A percentile compares a stretch with the other conserved stretches of the same genome.
These are phyloP conservation scores for Kwoniella europaea DNA, from an alignment of 768 basidiomycete genomes.

Conservation along the genomic window DNA sequence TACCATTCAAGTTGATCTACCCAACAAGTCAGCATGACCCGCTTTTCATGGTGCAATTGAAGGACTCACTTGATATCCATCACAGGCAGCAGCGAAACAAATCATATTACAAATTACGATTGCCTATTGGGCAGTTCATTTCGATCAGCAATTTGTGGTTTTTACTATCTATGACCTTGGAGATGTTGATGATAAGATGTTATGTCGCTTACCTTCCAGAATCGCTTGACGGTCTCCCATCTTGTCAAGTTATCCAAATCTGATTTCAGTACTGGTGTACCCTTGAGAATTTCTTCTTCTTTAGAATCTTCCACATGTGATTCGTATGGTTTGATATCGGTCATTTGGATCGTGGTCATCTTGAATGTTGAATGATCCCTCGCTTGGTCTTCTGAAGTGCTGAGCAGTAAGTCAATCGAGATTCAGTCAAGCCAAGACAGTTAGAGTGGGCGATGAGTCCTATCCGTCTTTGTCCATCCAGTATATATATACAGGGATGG, in stretches of 20 bases:
- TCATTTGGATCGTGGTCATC: background rate
- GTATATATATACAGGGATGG: too few species aligned
- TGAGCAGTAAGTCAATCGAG: too few species aligned
- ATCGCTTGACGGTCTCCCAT: conserved; percentile 24
- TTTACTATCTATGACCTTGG: background rate
- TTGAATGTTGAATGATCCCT: too few species aligned
- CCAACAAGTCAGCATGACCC: background rate
- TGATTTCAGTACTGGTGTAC: conserved; percentile 13
- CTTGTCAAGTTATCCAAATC: conserved; percentile 17
- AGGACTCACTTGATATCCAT: conserved; percentile 30
- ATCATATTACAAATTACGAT: conserved; percentile 28
- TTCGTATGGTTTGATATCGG: conserved; percentile 20
- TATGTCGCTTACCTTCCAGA: conserved; percentile 18
- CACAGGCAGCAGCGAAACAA: conserved; percentile 30
- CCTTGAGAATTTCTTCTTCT: conserved; percentile 7
- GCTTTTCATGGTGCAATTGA: background rate
- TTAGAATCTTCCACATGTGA: conserved; percentile 14
- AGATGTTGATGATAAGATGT: background rate
- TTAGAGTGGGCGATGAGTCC: too few species aligned
- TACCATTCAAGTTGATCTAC: conserved; percentile 31
- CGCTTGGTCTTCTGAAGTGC: too few species aligned
- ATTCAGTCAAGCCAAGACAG: too few species aligned
- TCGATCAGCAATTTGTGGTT: background rate
- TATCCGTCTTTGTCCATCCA: background rate
- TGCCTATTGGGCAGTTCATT: conserved; percentile 7